Evolutionary conservation across 139 green algal species (phyloP).

Genomic region (Chlorella sorokiniana): DNA sequence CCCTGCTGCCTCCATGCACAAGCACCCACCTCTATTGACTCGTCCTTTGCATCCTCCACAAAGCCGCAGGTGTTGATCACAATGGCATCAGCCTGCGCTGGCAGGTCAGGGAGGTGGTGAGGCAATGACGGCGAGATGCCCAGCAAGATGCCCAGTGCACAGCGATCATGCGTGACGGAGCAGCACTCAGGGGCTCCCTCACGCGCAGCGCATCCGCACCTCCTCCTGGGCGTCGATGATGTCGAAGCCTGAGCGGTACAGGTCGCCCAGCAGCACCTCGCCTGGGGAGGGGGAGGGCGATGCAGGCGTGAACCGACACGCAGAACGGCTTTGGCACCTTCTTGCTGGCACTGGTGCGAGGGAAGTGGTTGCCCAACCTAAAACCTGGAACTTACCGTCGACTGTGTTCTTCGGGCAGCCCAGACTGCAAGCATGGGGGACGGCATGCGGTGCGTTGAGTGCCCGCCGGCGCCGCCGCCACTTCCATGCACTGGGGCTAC

Average conservation of each 20-base stretch:
- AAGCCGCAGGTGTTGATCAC: constrained; percentile 92
- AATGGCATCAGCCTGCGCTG: constrained; percentile 75
- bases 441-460: background rate
- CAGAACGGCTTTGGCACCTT: too few relatives aligned
- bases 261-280: constrained; percentile 90
- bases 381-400: too few relatives aligned
- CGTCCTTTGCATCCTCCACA: constrained; percentile 89
- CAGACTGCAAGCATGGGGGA: constrained; percentile 33
- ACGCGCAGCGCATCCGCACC: background rate
- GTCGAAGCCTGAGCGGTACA: constrained; percentile 72
- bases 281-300: too few relatives aligned
- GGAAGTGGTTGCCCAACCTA: too few relatives aligned
- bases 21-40: constrained; percentile 75
- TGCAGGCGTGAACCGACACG: too few relatives aligned
- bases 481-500: background rate
- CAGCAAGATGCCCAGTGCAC: too few relatives aligned
- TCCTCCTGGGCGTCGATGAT: constrained; percentile 63
- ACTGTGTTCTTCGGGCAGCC: constrained; percentile 93
- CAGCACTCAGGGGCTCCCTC: background rate
- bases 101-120: background rate
- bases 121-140: too few relatives aligned
- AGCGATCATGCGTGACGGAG: too few relatives aligned
- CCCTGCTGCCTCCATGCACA: background rate
- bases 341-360: too few relatives aligned
- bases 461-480: background rate